Evolutionary conservation across 768 basidiomycete species (phyloP), one percentile per base, ranked within the genome.

Genomic region (Pleurotus salmoneostramineus): DNA sequence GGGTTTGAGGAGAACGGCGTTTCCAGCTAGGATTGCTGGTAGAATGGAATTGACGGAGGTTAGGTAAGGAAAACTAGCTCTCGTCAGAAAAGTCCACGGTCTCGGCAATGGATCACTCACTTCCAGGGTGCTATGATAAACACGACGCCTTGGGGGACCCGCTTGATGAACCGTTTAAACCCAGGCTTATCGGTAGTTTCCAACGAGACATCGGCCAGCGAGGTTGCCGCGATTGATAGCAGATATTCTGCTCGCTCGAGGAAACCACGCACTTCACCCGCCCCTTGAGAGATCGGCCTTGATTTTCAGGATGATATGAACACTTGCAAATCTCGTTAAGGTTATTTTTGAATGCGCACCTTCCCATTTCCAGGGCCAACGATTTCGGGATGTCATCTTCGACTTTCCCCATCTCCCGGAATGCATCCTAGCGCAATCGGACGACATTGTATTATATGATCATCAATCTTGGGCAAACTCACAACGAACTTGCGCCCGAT

Each of bases 51-150:
- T 99, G 71, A 98, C 82, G 37, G 92, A 84, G 36, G 87, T 88
- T 34, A 98, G 85, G 73, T 94, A 95, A 0, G 95, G 95, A 71
- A 82, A 96, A 27, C 21, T 27, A 27, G 69, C 91, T 95, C 66
- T 56, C 33, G 43, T 27, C 14, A 42, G 43, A 21, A 14, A 54
- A 21, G 42, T 15, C 44, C 10, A 45, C 6, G 10, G 14, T n/a
- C 32, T n/a, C 14, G 31, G 50, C 21, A n/a, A 59, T 46, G 33
- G 8, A 10, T 27, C 21, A 77, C 88, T 58, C 66, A 92, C 89
- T 96, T 96, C 95, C 94, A 97, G 2, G 95, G 93, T 0, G 91
- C 85, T 61, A 98, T 88, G 50, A 95, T 83, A 46, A 94, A 80
- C 0, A 97, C 83, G 21, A 98, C 88, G 6, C 97, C 97, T 0